Evolutionary conservation across 768 basidiomycete genomes (phyloP).

Genomic region (Mycena crocata): DNA sequence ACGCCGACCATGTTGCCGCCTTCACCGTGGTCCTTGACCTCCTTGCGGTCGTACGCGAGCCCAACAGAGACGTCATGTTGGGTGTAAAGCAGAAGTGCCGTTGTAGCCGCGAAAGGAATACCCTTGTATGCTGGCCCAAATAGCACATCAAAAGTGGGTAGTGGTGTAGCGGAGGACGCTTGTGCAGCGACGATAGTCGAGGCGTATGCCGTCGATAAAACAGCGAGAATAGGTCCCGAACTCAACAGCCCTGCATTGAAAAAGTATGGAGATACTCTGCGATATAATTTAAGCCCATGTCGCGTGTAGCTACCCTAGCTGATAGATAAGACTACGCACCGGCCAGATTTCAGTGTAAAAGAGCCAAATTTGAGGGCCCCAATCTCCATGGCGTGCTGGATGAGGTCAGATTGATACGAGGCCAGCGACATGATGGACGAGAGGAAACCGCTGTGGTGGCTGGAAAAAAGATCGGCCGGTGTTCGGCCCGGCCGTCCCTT

Average conservation of each 20-base stretch:
- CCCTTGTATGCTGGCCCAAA: slow-evolving; percentile 99
- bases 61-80: slow-evolving; percentile 73
- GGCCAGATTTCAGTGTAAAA: slow-evolving; percentile 95
- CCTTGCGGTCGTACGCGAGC: slow-evolving; percentile 94
- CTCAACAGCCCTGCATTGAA: slow-evolving; percentile 94
- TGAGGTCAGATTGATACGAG: slow-evolving; percentile 71
- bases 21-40: slow-evolving; percentile 96
- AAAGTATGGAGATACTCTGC: slow-evolving; percentile 93
- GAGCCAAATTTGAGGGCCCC: slow-evolving; percentile 90
- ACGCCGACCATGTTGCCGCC: slow-evolving; percentile 93
- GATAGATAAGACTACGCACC: slow-evolving; percentile 56
- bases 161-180: slow-evolving; percentile 37
- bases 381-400: slow-evolving; percentile 72
- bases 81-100: slow-evolving; percentile 79
- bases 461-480: not conserved
- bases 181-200: slow-evolving; percentile 74
- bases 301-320: slow-evolving; percentile 8
- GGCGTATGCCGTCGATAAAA: slow-evolving; percentile 86
- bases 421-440: slow-evolving; percentile 49
- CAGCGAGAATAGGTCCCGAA: slow-evolving; percentile 82
- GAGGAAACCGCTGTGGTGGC: not conserved
- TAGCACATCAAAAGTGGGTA: slow-evolving; percentile 79
- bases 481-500: slow-evolving; percentile 2
- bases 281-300: slow-evolving; percentile 3
- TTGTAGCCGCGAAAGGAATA: slow-evolving; percentile 90